Evolutionary conservation across 768 basidiomycete species (phyloP).

Genomic region (Boletus patriciae): DNA sequence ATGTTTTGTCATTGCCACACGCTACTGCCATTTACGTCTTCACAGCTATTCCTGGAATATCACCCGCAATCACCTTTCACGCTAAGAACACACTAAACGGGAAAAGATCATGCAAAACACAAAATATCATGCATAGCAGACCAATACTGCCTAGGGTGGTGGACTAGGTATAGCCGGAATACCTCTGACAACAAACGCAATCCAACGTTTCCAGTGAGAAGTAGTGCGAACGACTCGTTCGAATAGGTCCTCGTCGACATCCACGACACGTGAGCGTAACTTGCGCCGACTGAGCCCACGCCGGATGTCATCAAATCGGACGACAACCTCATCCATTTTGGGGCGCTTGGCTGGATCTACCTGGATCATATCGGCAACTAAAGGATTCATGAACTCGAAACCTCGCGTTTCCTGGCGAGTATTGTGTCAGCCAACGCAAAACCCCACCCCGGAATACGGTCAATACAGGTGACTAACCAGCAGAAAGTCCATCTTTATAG

Average conservation of each 20-base stretch:
- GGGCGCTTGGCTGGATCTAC: constrained; percentile 23
- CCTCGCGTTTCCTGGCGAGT: constrained; percentile 3
- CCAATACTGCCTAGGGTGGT: not conserved
- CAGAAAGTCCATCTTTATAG: constrained; percentile 33
- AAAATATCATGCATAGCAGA: too few species aligned
- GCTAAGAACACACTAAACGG: not conserved
- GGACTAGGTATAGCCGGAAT: constrained; percentile 15
- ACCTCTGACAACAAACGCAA: constrained; percentile 9
- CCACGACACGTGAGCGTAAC: constrained; percentile 32
- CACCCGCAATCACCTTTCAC: too few species aligned
- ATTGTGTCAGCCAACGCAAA: not conserved
- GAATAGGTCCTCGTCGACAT: constrained; percentile 15
- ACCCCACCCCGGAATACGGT: too few species aligned
- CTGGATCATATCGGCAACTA: constrained; percentile 24
- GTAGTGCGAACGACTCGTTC: constrained; percentile 5
- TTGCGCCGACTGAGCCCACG: constrained; percentile 8
- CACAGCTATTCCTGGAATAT: too few species aligned
- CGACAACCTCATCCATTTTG: constrained; percentile 21
- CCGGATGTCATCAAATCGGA: constrained; percentile 16
- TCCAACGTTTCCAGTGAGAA: constrained; percentile 27
- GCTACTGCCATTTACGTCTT: too few species aligned
- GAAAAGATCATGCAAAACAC: not conserved
- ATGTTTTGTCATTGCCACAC: too few species aligned
- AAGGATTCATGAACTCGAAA: constrained; percentile 24
- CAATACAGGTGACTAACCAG: not conserved